phyloP scores from a whole-genome alignment of 805 yeast species.

The Debaryomyces hansenii region DNA sequence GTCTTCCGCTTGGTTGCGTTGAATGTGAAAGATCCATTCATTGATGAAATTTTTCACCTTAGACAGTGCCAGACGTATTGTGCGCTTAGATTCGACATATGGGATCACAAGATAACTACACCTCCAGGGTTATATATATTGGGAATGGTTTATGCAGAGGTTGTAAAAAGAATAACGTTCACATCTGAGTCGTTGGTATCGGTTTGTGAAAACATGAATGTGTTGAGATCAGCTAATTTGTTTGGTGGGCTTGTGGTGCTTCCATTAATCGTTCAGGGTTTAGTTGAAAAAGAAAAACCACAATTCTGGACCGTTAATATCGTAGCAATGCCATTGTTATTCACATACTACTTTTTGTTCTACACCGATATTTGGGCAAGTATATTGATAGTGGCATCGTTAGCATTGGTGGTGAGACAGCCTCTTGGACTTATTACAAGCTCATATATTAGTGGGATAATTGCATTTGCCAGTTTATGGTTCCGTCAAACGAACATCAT shows the following conservation, averaged over 20 bases:
- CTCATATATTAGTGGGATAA: slow-evolving; percentile 44
- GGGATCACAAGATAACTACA: slow-evolving; percentile 93
- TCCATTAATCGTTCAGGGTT: slow-evolving; percentile 41
- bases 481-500: slow-evolving; percentile 91
- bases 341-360: slow-evolving; percentile 72
- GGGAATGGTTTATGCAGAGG: slow-evolving; percentile 38
- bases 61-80: slow-evolving; percentile 75
- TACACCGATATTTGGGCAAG: slow-evolving; percentile 96
- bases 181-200: neutral
- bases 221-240: slow-evolving; percentile 52
- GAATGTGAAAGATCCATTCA: slow-evolving; percentile 32
- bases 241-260: slow-evolving; percentile 60
- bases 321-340: slow-evolving; percentile 63
- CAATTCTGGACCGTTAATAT: slow-evolving; percentile 29
- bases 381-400: slow-evolving; percentile 57
- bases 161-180: slow-evolving; percentile 19
- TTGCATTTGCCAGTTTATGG: slow-evolving; percentile 63
- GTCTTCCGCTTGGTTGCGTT: slow-evolving; percentile 17
- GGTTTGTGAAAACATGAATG: slow-evolving; percentile 16
- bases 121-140: slow-evolving; percentile 86
- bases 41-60: slow-evolving; percentile 86
- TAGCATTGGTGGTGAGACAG: slow-evolving; percentile 43
- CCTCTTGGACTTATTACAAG: slow-evolving; percentile 20
- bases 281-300: slow-evolving; percentile 1
- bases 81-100: slow-evolving; percentile 54